A percentile compares a stretch with the other conserved stretches of the same genome.
Evolutionary conservation across 2,329 filamentous ascomycete genomes (phyloP).

Genomic region (Lanzia echinophila): DNA sequence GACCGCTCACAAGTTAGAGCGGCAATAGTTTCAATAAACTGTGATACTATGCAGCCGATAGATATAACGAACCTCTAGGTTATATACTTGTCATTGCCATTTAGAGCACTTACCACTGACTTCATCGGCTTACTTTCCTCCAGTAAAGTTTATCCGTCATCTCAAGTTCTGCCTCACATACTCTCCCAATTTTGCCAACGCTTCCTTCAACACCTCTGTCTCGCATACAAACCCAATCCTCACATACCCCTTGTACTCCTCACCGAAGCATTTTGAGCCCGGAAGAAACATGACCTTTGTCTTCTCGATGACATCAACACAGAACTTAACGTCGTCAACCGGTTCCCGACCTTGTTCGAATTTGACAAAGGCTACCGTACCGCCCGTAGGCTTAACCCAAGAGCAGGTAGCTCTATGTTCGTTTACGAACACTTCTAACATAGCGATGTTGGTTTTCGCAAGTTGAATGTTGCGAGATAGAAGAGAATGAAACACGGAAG

Average conservation of each 20-base stretch:
- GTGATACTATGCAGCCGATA: too few relatives aligned
- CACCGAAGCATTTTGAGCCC: conserved; percentile 66
- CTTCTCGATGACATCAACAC: conserved; percentile 58
- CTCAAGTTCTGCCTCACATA: conserved; percentile 23
- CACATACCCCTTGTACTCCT: conserved; percentile 68
- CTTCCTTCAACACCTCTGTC: conserved; percentile 62
- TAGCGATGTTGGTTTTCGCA: conserved; percentile 57
- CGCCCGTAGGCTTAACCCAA: conserved; percentile 70
- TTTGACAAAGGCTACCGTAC: conserved; percentile 72
- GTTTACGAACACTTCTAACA: conserved; percentile 62
- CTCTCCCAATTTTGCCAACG: conserved; percentile 40
- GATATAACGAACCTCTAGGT: too few relatives aligned
- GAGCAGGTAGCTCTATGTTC: conserved; percentile 55
- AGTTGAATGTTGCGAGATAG: conserved; percentile 58
- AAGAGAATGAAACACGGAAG: conserved; percentile 55
- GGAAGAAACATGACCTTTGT: conserved; percentile 70
- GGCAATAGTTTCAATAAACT: too few relatives aligned
- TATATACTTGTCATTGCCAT: too few relatives aligned
- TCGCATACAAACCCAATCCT: conserved; percentile 70
- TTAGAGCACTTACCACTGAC: too few relatives aligned
- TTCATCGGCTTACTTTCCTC: too few relatives aligned
- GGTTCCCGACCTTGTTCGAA: conserved; percentile 47
- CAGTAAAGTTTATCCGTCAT: not conserved
- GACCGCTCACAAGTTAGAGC: too few relatives aligned
- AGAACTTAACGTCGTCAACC: conserved; percentile 67